Evolutionary conservation across 2,329 filamentous ascomycete species (phyloP).

Genomic region (Aureobasidium namibiae): DNA sequence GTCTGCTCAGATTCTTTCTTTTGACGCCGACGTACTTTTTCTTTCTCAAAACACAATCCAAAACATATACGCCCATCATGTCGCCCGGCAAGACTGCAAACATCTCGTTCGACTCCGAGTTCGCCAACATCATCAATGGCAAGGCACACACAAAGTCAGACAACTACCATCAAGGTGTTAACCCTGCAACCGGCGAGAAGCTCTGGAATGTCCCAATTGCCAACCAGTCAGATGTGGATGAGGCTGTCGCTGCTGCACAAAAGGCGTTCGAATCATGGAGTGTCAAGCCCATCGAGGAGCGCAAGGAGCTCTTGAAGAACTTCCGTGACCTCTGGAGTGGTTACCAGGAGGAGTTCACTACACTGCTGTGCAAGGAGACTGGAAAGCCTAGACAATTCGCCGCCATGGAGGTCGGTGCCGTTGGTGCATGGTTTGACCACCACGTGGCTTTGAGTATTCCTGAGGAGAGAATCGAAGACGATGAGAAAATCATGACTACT

Average conservation of each 20-base stretch:
- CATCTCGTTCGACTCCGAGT: slow-evolving; percentile 27
- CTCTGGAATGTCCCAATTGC: slow-evolving; percentile 30
- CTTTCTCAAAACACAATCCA: neutral
- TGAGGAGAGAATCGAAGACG: slow-evolving; percentile 36
- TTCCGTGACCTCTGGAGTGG: slow-evolving; percentile 25
- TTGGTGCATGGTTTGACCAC: slow-evolving; percentile 30
- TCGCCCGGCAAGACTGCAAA: slow-evolving; percentile 36
- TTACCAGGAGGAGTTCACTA: slow-evolving; percentile 28
- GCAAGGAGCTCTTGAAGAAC: slow-evolving; percentile 28
- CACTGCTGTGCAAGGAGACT: slow-evolving; percentile 29
- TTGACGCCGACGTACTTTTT: neutral
- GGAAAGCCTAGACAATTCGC: slow-evolving; percentile 36
- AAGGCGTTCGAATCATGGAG: slow-evolving; percentile 31
- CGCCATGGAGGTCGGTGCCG: slow-evolving; percentile 31
- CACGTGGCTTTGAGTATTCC: slow-evolving; percentile 29
- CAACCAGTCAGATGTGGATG: slow-evolving; percentile 30
- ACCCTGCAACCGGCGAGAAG: slow-evolving; percentile 29
- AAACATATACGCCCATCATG: slow-evolving; percentile 25
- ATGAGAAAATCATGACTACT: slow-evolving; percentile 39
- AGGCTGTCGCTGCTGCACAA: slow-evolving; percentile 28
- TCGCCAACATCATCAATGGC: slow-evolving; percentile 33
- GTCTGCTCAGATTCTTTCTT: neutral
- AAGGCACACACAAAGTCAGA: slow-evolving; percentile 23
- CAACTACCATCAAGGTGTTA: slow-evolving; percentile 25
- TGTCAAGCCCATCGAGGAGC: slow-evolving; percentile 25